Evolutionary conservation across 345 rosid species (phyloP), one percentile per base, ranked within the genome.

Genomic region (Dovyalis caffra): DNA sequence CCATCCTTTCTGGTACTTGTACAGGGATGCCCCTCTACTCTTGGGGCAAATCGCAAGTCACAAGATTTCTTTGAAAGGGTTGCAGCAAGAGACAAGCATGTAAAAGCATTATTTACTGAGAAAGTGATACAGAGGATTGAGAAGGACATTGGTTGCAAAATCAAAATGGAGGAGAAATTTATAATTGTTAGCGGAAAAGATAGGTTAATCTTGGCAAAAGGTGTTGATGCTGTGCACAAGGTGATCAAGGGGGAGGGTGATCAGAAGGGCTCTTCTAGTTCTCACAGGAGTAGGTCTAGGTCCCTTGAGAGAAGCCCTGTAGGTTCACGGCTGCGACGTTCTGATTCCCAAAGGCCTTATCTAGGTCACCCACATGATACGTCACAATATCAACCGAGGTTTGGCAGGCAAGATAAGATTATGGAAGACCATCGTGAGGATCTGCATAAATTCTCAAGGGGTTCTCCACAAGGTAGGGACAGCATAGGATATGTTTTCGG

Each of bases 381-480:
- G 58, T 80, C 91, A 23, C 91, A 83, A 72, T 90, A 89, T 83
- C 88, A 87, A 68, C 97, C 85, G 67, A 85, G 91, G 77, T 79
- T 89, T 77, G 82, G 84, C 70, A 87, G 95, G 83, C 94, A 85
- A 66, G 93, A 93, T 77, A 93, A 86, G 90, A 84, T 83, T 77
- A 68, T 76, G 69, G 97, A 89, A 76, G 91, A 90, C 69, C 86
- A 86, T 78, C 93, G 88, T 68, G 93, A 88, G 78, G 92, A 89
- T 84, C 77, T 84, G 61, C 91, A 87, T 69, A 95, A 83, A 80
- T 77, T 90, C 66, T 73, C 93, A 73, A 90, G 90, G 83, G 87
- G 81, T 88, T 91, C 97, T 80, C 97, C 98, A 80, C 99, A 93
- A 95, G 99, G 99, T 93, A 95, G 98, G 99, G 83, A 86, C 83